Percentiles rank a stretch among this genome's conserved stretches.
Conservation (phyloP, 164 flowering plant genomes). For the Berberis vulgaris region DNA sequence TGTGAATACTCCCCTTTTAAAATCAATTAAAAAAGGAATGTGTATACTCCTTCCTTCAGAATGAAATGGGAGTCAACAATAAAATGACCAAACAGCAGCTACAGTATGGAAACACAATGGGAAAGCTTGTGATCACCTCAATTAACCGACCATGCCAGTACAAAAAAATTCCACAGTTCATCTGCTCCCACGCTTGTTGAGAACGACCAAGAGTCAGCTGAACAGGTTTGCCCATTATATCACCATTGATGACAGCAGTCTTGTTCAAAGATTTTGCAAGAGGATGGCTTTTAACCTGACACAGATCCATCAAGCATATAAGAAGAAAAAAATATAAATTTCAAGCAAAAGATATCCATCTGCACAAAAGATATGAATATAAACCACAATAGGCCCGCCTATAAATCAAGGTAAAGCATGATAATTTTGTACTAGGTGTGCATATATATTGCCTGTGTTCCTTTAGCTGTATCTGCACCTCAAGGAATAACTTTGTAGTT, state of each 20-base stretch:
- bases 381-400: no score
- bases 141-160: constrained; percentile 69
- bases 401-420: neutral
- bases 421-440: neutral
- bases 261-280: constrained; percentile 38
- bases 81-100: neutral
- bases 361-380: no score
- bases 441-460: no score
- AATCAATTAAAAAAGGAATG: no score
- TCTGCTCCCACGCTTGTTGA: constrained; percentile 45
- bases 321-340: neutral
- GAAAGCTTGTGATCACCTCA: constrained; percentile 30
- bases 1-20: no score
- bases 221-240: constrained; percentile 32
- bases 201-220: constrained; percentile 40
- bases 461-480: no score
- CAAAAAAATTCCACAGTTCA: constrained; percentile 53
- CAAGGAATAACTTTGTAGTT: no score
- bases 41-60: no score
- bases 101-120: neutral
- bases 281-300: constrained; percentile 52
- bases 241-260: constrained; percentile 26
- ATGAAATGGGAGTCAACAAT: neutral
- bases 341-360: neutral
- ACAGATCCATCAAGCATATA: neutral